These are phyloP conservation scores for Pulveroboletus sp. DNA, from an alignment of 768 basidiomycete genomes.

Conservation along the genomic window DNA sequence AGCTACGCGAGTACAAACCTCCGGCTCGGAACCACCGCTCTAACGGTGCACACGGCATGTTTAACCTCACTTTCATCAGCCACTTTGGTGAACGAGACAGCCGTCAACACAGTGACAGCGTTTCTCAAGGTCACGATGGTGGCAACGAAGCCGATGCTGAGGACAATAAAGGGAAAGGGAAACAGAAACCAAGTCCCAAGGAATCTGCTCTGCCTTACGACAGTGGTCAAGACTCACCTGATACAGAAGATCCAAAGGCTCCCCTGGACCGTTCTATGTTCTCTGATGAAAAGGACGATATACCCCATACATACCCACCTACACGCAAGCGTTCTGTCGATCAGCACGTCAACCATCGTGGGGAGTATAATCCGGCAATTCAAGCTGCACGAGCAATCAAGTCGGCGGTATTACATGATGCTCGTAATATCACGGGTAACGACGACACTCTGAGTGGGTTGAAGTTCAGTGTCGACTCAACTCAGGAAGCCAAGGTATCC, in stretches of 20 bases:
- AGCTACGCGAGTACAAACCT: constrained; percentile 63
- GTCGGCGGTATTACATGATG: constrained; percentile 71
- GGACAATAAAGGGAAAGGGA: constrained; percentile 31
- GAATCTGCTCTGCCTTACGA: constrained; percentile 4
- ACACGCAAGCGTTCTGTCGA: constrained; percentile 17
- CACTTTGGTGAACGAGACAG: constrained; percentile 38
- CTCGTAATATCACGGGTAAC: constrained; percentile 59
- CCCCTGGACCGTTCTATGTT: constrained; percentile 4
- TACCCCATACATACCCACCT: constrained; percentile 41
- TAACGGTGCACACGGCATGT: constrained; percentile 42
- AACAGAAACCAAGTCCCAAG: constrained; percentile 13
- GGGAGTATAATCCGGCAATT: constrained; percentile 39
- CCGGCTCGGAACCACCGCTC: constrained; percentile 30
- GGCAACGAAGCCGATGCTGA: constrained; percentile 32
- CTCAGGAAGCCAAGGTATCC: constrained; percentile 63
- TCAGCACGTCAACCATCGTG: constrained; percentile 24
- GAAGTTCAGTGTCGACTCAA: constrained; percentile 51
- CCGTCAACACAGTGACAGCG: constrained; percentile 27
- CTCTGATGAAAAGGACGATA: constrained; percentile 6
- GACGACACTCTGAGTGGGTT: constrained; percentile 41
- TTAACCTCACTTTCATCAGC: constrained; percentile 29
- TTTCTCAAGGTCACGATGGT: constrained; percentile 23
- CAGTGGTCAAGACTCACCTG: constrained; percentile 4
- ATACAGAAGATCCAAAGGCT: constrained; percentile 9
- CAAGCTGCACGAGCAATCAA: constrained; percentile 64